phyloP scores from a whole-genome alignment of 208 protist genomes.

The Blastocrithidia nonstop region DNA sequence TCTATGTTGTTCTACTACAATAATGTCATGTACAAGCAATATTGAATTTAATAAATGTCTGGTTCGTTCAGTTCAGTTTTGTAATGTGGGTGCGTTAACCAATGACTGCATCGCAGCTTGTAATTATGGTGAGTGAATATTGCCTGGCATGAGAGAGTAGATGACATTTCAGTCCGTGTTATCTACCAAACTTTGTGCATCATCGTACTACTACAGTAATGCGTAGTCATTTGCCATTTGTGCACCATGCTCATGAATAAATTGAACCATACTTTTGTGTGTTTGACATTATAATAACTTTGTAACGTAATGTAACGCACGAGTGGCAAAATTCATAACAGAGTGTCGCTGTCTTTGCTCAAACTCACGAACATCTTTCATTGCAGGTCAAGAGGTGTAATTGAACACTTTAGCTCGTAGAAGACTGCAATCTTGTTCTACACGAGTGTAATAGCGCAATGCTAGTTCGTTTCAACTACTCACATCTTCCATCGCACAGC shows the following conservation, averaged over 20 bases:
- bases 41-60: no score
- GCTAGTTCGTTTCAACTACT: slow-evolving; percentile 32
- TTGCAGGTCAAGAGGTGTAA: slow-evolving; percentile 63
- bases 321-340: slow-evolving; percentile 24
- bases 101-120: slow-evolving; percentile 26
- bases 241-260: no score
- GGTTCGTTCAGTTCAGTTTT: no score
- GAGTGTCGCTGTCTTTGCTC: slow-evolving; percentile 44
- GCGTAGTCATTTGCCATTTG: no score
- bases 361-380: slow-evolving; percentile 62
- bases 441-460: slow-evolving; percentile 28
- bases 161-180: slow-evolving; percentile 66
- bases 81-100: slow-evolving; percentile 20
- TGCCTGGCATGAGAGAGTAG: slow-evolving; percentile 45
- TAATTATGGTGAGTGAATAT: slow-evolving; percentile 51
- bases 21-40: no score
- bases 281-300: slow-evolving; percentile 59
- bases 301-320: slow-evolving; percentile 19
- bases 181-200: no score
- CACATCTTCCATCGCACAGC: slow-evolving; percentile 38
- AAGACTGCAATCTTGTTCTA: slow-evolving; percentile 51
- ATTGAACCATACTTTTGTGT: slow-evolving; percentile 47
- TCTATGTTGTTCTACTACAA: no score
- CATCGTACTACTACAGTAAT: no score
- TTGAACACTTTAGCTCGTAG: slow-evolving; percentile 72